A percentile compares a stretch with the other conserved stretches of the same genome.
phyloP scores from a whole-genome alignment of 2,329 filamentous ascomycete species.

The Emmonsiellopsis sp. region DNA sequence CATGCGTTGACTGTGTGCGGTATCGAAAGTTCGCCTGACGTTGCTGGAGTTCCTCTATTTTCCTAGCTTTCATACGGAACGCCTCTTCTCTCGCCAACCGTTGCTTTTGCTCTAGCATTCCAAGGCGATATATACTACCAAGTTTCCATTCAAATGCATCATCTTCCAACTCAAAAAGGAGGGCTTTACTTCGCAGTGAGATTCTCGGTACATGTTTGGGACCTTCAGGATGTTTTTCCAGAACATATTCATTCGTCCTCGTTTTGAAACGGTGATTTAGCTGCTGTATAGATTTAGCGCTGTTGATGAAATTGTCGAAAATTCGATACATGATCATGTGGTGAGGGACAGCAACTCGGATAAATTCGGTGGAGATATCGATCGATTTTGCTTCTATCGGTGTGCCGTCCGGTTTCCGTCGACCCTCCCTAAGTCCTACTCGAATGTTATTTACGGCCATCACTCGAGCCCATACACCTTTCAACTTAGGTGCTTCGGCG shows the following conservation, averaged over 20 bases:
- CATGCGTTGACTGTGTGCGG: conserved; percentile 43
- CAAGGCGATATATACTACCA: conserved; percentile 83
- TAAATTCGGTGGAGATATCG: conserved; percentile 74
- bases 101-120: conserved; percentile 81
- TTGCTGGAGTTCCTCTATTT: conserved; percentile 59
- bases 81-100: conserved; percentile 82
- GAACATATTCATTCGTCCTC: conserved; percentile 75
- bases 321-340: conserved; percentile 82
- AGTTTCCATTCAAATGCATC: conserved; percentile 97
- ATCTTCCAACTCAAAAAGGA: conserved; percentile 90
- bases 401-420: conserved; percentile 54
- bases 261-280: conserved; percentile 89
- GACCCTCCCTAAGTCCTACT: conserved; percentile 69
- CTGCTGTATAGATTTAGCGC: conserved; percentile 76
- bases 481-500: conserved; percentile 75
- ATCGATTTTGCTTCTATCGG: conserved; percentile 68
- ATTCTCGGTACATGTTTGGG: conserved; percentile 82
- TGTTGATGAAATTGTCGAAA: conserved; percentile 87
- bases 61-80: conserved; percentile 78
- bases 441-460: conserved; percentile 73
- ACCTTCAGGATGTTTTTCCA: conserved; percentile 73
- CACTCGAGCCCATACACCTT: conserved; percentile 74
- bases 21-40: conserved; percentile 41
- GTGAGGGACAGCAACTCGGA: conserved; percentile 80
- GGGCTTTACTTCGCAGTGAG: conserved; percentile 67